Base-by-base conservation (phyloP, 2,329 filamentous ascomycete species). In the Blastomyces emzantsi region DNA sequence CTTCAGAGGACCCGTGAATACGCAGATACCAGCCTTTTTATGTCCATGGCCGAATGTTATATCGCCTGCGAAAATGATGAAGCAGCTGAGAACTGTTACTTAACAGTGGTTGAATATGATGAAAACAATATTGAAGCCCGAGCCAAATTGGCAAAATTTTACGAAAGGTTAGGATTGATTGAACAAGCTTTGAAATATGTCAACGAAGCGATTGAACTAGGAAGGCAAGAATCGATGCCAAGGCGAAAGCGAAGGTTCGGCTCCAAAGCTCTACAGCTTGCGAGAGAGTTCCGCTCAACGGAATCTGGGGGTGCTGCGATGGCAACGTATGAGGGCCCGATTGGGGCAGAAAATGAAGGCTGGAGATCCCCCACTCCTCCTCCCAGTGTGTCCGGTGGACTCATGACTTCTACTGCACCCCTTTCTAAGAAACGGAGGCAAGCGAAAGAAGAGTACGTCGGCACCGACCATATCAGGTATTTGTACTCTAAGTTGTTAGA, bases 91-190 rank as follows among this genome's bases (percentile, higher is more conserved):
- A 86, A 89, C 67, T 89, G 86, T 71, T 94, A 92, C 69, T 82
- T 90, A 30, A 85, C 85, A 1, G 85, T 92, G 13, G 85, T 91
- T 47, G 85, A 90, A 61, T 82, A 86, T 64, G 89, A 95, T 66
- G 79, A 86, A 55, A 80, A 85, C 51, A 87, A 88, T 64, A 86
- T 93, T 58, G 87, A 92, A 66, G 90, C 90, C 49, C 87, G 90
- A 49, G 85, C 90, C 39, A 85, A 90, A 69, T 80, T 97, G 11
- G 90, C 90, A 15, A 92, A 89, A 70, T 85, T 97, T 74, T 96
- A 95, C 71, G 90, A 95, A 73, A 85, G 83, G 66, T 83, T 83
- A 55, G 87, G 87, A 66, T 85, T 88, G 76, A 86, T 84, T 28
- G 88, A 92, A 70, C 86, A 90, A 70, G 92, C 92, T 1, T 84